Evolutionary conservation across 2,329 filamentous ascomycete genomes (phyloP), one percentile per base, ranked within the genome.

Genomic region (Colletotrichum nymphaeae): DNA sequence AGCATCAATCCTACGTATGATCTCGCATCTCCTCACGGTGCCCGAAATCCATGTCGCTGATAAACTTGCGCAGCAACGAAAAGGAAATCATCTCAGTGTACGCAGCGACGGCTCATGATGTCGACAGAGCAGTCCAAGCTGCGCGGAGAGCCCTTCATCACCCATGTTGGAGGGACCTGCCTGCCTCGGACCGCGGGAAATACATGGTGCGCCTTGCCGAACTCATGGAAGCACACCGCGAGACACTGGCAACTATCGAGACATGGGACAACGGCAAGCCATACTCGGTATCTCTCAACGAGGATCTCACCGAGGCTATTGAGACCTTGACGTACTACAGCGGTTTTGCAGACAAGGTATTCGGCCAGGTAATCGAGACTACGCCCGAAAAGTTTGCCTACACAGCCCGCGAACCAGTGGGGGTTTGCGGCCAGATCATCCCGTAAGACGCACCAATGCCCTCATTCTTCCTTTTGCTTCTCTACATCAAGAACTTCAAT

Each of bases 181-280:
- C 90, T n/a, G 88, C 88, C 24, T 91, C 91, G 4, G 91, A 93
- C 65, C 90, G 94, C 49, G 93, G 91, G 52, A 87, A 87, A 28
- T 82, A 95, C 72, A 88, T 97, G 87, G 86, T 87, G 80, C 93
- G 91, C 80, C 89, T 96, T 35, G 91, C 92, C 24, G 89, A 93
- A 72, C 84, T 96, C 42, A 85, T 95, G 46, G 90, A 92, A 63
- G 80, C 91, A 78, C 87, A 97, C 80, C 87, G 86, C 32, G 86
- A 86, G 74, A 78, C 79, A 1, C 79, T 88, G 24, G 84, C 85
- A 46, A 83, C 85, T 14, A 84, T 88, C 59, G 93, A 97, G 83
- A 92, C 93, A 0, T 92, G 94, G 88, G 93, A 97, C 81, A 95
- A 95, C 78, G 94, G 93, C 80, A 95, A 96, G 81, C 92, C 93